Base-by-base conservation (phyloP, 176 grass and related monocot species). In the Phoenix dactylifera region DNA sequence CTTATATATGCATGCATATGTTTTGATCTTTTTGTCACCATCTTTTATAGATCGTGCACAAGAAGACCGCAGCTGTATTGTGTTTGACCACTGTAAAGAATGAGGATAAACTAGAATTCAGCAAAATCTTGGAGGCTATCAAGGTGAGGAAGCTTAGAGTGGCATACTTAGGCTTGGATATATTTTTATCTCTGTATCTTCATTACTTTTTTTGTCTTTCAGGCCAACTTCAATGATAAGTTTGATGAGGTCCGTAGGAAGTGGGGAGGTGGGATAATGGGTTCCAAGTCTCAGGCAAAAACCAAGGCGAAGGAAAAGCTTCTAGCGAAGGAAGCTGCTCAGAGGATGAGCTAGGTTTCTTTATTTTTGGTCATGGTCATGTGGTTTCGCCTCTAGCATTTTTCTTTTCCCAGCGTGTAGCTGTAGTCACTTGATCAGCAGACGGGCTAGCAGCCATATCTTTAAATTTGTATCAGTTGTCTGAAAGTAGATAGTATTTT, bases 61-160 rank as follows among this genome's bases (percentile, higher is more conserved):
- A 83, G 85, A 88, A 88, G 64, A 88, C 80, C 0, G 76, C 85
- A 35, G 73, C 85, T 18, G 85, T 88, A 24, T 66, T 83, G 4
- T 88, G 85, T 57, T 60, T 88, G 56, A 88, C 85, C 51, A 88
- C 85, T 51, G 85, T 88, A 5, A 83, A 88, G 85, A 88, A 88
- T 0, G 85, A 88, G 69, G 85, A 88, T 66, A 88, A 88, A 54
- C 85, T 88, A 60, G 85, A 88, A 49, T 88, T 88, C 68, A 88
- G 85, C 76, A 83, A 88, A 76, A 83, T 88, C 68, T 76, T 88
- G 63, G 85, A 88, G 72, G 85, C 76, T 32, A 88, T 88, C 24
- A 88, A 88, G 80, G 85, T 83, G 44, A 15, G 51, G 10, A 25
- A 17, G 25, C 14, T 28, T 32, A 4, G n/a, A 44, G 9, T 44